Evolutionary conservation across 108 stramenopile species (phyloP).

Genomic region (Parietichytrium sp.): DNA sequence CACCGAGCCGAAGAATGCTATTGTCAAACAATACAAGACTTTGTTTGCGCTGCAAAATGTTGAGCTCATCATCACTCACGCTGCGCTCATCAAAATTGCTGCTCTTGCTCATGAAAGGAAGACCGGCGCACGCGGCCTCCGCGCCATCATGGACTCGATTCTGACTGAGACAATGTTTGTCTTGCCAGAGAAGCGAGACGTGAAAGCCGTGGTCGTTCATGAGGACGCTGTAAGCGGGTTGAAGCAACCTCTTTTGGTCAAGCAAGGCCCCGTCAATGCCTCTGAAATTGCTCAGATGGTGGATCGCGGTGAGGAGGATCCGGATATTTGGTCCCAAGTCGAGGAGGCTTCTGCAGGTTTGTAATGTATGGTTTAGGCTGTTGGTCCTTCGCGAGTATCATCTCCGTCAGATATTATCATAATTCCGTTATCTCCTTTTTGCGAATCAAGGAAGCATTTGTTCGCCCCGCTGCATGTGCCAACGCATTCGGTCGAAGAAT

Average conservation of each 20-base stretch:
- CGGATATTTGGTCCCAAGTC: constrained; percentile 27
- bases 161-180: constrained; percentile 91
- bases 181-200: constrained; percentile 76
- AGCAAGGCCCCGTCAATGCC: constrained; percentile 11
- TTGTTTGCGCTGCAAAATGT: constrained; percentile 91
- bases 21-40: constrained; percentile 90
- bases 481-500: too few relatives aligned
- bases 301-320: constrained; percentile 9
- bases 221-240: constrained; percentile 75
- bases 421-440: too few relatives aligned
- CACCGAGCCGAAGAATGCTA: constrained; percentile 89
- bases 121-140: constrained; percentile 90
- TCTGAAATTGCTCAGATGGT: constrained; percentile 8
- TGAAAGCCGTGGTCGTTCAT: constrained; percentile 91
- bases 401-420: too few relatives aligned
- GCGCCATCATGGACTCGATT: constrained; percentile 86
- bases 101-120: constrained; percentile 79
- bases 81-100: constrained; percentile 83
- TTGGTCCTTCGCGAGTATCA: too few relatives aligned
- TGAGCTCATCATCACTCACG: constrained; percentile 86
- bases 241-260: constrained; percentile 22
- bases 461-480: too few relatives aligned
- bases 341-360: constrained; percentile 35
- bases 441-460: too few relatives aligned
- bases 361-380: too few relatives aligned